Evolutionary conservation across 2,329 filamentous ascomycete genomes (phyloP), one percentile per base, ranked within the genome.

Genomic region (Cryphonectria radicalis): DNA sequence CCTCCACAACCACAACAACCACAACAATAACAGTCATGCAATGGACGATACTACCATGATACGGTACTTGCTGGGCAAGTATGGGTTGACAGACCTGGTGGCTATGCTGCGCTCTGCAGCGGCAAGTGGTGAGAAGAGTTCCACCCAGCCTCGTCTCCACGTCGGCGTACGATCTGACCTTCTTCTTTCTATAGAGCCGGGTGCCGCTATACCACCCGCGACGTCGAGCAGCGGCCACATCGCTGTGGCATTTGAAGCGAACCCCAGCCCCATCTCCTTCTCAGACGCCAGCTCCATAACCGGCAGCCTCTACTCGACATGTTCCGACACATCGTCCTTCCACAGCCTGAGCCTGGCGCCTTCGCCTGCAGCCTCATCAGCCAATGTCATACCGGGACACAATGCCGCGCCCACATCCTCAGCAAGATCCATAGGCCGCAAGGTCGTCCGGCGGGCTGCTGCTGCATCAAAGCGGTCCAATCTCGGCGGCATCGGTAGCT

Each of bases 251-350:
- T 73, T 73, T 40, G 72, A 73, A 53, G 72, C 69, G 17, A 73
- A 73, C 59, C 72, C 72, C 62, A 73, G 72, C 35, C 72, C 72
- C 35, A 73, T 73, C 50, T 73, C 81, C 37, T 79, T 80, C 40
- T 83, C 81, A 67, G 82, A 83, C 73, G 78, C 81, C 55, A 81
- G 80, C 17, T 82, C 80, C 32, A 79, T 80, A 25, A 79, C 80
- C 22, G 79, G 80, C 60, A 82, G 81, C 72, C 81, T 83, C 72
- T 78, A 82, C 43, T 82, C 81, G 55, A 82, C 72, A 81, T 72
- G 73, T 64, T 71, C 70, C 72, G 70, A 73, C 62, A 73, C 73
- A 32, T 73, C 73, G 19, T 70, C 68, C n/a, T 73, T 73, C 59
- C 71, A 73, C 69, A 73, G 71, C 71, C 55, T 73, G 22, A 73